Conservation (phyloP, 2,329 filamentous ascomycete genomes). For the Trichophyton rubrum region DNA sequence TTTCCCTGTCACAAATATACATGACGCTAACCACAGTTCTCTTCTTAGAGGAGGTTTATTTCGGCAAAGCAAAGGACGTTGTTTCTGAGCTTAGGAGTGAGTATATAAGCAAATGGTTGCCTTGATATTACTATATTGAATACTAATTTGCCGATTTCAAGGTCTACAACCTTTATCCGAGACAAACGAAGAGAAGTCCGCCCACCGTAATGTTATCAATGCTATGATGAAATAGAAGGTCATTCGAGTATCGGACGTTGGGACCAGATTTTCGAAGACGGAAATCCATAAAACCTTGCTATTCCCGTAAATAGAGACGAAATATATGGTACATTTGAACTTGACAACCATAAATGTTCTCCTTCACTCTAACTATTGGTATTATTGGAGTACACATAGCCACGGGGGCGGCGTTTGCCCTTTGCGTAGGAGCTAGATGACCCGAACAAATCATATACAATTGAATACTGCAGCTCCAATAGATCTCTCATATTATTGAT, state of each 20-base stretch:
- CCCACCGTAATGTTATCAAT: slow-evolving; percentile 78
- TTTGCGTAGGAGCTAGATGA: no score
- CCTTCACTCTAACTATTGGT: neutral
- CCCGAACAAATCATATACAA: no score
- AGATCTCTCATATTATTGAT: no score
- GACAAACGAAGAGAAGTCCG: slow-evolving; percentile 67
- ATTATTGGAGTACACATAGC: neutral
- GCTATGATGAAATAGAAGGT: slow-evolving; percentile 35
- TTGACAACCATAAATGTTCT: neutral
- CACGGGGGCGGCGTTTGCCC: no score
- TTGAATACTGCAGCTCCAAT: no score
- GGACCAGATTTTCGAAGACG: no score
- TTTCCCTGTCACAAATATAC: slow-evolving; percentile 8
- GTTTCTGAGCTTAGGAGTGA: slow-evolving; percentile 84
- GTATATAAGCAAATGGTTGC: slow-evolving; percentile 14
- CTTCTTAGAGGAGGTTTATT: slow-evolving; percentile 75
- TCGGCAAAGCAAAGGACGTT: slow-evolving; percentile 97
- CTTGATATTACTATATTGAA: slow-evolving; percentile 1
- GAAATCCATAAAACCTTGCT: neutral
- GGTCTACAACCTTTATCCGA: slow-evolving; percentile 69
- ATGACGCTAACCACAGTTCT: slow-evolving; percentile 6
- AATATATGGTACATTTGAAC: neutral
- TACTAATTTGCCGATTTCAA: slow-evolving; percentile 20
- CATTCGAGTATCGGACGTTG: no score
- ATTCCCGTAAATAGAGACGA: neutral